These are phyloP conservation scores for Tulasnella sp. DNA, from an alignment of 768 basidiomycete genomes.

Conservation along the genomic window DNA sequence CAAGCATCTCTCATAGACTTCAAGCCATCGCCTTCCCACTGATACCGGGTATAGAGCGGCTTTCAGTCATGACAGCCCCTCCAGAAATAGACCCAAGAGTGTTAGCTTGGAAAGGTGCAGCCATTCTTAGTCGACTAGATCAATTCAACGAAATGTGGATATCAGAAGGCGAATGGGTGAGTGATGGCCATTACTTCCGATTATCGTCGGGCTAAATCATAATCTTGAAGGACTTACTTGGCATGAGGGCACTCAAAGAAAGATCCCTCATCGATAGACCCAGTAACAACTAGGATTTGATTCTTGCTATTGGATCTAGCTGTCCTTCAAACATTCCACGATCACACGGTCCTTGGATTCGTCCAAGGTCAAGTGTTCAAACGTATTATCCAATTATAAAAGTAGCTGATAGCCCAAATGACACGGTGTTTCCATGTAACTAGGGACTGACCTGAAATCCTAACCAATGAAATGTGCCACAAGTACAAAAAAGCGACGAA, in stretches of 20 bases:
- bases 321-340: no score
- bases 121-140: slow-evolving; percentile 86
- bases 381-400: no score
- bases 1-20: neutral
- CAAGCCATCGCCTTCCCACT: slow-evolving; percentile 67
- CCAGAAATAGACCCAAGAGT: slow-evolving; percentile 84
- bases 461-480: no score
- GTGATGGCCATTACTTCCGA: slow-evolving; percentile 18
- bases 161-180: slow-evolving; percentile 73
- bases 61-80: slow-evolving; percentile 86
- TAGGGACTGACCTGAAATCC: no score
- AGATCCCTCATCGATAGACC: slow-evolving; percentile 20
- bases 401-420: no score
- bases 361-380: no score
- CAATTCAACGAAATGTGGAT: slow-evolving; percentile 83
- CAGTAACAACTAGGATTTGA: no score
- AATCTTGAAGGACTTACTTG: slow-evolving; percentile 24
- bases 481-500: no score
- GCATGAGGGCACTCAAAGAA: slow-evolving; percentile 29
- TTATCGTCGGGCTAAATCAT: neutral
- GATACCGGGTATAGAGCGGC: slow-evolving; percentile 72
- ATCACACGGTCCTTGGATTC: no score
- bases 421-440: no score
- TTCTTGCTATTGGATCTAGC: no score
- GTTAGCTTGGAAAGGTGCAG: slow-evolving; percentile 89